Evolutionary conservation across 2,329 filamentous ascomycete genomes (phyloP).

Genomic region (Microcera coccophila): DNA sequence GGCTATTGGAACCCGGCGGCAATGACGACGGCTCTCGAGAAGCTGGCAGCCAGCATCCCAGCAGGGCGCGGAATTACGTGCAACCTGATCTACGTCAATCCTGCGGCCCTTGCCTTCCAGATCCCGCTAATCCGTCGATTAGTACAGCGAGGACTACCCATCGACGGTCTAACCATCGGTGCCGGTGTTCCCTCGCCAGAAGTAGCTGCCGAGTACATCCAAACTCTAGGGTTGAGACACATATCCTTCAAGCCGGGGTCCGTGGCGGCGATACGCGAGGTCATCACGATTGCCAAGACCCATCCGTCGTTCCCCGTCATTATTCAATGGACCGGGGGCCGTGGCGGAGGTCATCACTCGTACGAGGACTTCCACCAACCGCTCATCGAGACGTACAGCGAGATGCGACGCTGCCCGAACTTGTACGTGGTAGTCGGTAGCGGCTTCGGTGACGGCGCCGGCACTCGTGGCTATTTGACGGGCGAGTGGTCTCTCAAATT

Average conservation of each 20-base stretch:
- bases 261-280: not conserved
- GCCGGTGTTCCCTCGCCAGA: not conserved
- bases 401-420: conserved; percentile 27
- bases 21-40: not conserved
- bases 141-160: not conserved
- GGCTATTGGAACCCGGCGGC: not conserved
- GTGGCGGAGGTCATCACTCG: conserved; percentile 47
- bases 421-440: conserved; percentile 44
- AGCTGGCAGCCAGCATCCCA: not conserved
- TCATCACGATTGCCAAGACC: not conserved
- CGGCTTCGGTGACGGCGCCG: conserved; percentile 43
- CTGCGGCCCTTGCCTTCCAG: not conserved
- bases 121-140: not conserved
- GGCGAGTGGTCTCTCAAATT: not conserved
- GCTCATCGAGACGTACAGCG: conserved; percentile 41
- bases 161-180: not conserved
- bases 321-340: conserved; percentile 48
- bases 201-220: not conserved
- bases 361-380: conserved; percentile 49
- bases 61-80: not conserved
- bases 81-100: not conserved
- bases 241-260: not conserved
- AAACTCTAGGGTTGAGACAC: not conserved
- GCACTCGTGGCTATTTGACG: not conserved
- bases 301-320: conserved; percentile 31